Percentiles rank a stretch among this genome's conserved stretches.
Conservation (phyloP, 78 protist genomes). For the Bodo saltans region DNA sequence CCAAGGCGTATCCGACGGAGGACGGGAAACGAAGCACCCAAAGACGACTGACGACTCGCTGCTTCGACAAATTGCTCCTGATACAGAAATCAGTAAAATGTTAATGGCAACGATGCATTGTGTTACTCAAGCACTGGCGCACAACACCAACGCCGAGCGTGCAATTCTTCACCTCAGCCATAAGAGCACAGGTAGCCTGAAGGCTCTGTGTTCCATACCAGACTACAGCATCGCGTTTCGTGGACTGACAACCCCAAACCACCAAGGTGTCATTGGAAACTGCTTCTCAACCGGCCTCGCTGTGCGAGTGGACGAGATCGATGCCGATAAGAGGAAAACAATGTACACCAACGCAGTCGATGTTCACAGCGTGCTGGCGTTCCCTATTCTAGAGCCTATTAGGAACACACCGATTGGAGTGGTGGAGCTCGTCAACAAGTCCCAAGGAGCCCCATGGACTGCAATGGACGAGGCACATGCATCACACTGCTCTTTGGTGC, state of each 20-base stretch:
- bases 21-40: no score
- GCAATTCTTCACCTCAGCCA: neutral
- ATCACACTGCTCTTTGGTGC: no score
- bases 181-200: neutral
- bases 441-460: neutral
- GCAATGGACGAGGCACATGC: neutral
- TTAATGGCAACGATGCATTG: no score
- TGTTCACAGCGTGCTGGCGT: neutral
- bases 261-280: neutral
- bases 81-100: no score
- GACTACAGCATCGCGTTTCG: neutral
- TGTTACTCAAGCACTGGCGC: neutral
- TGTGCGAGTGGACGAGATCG: neutral
- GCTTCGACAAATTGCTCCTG: no score
- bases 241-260: neutral
- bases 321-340: neutral
- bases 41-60: no score
- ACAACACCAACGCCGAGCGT: neutral
- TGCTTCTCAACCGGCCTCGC: neutral
- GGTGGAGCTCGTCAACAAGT: neutral
- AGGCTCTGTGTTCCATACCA: neutral
- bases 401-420: neutral
- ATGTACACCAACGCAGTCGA: neutral
- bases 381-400: neutral
- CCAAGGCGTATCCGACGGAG: no score